Evolutionary conservation across 371 early-diverging fungal species (phyloP), one percentile per base, ranked within the genome.

Genomic region (Mucor indicus): DNA sequence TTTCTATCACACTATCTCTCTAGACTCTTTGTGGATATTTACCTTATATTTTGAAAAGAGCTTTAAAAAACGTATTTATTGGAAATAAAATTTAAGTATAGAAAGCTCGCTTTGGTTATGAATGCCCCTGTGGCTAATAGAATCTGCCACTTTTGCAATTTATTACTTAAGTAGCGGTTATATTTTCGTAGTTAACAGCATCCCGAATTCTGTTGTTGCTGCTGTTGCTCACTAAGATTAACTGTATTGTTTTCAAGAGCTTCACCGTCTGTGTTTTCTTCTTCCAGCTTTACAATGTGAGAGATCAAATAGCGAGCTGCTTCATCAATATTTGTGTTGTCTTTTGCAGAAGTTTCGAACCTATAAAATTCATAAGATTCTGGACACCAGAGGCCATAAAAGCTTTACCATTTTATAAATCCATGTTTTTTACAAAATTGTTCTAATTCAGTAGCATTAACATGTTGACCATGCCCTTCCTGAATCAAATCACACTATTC

Each of bases 261-360:
- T 19, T 38, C 24, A 33, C 57, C 61, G n/a, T 62, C 49, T 19
- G 62, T 62, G 36, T 66, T 61, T 37, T 67, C 69, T 58, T 70
- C 63, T 48, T 75, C 71, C 4, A 75, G 48, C 13, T 53, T 53
- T 16, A 75, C 40, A 32, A 75, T 61, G 15, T 68, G 38, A 20
- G 64, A 43, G 27, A 82, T 67, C 40, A 84, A 55, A 44, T 69
- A 64, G 9, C 78, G 76, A 2, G 79, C 66, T 17, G 85, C 85
- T 48, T 84, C 81, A 30, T 84, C 83, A 43, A 84, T 77, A 31
- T 84, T 82, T 36, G 55, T 78, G 53, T 84, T 82, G 19, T 82
- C 80, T 43, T 84, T 84, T 4, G 85, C 85, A 7, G 83, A 82
- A 11, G 85, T 82, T 23, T 77, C 77, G 52, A 81, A 84, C 81